These are phyloP conservation scores for Aphanoascus verrucosus DNA, from an alignment of 2,329 filamentous ascomycete species.

Conservation along the genomic window DNA sequence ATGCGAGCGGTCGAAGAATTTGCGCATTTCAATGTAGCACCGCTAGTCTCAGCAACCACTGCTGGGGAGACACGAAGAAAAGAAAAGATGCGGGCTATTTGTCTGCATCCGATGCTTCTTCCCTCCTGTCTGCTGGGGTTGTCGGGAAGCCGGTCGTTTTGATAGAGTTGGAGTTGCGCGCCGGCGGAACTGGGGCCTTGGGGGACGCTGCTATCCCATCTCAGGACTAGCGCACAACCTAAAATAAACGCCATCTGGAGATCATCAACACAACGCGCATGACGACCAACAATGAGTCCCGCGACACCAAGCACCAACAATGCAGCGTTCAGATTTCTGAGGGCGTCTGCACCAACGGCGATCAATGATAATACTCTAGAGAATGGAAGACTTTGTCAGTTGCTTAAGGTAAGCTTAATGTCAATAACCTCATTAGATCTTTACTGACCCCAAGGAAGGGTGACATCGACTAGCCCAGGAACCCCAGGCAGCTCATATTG, in stretches of 20 bases:
- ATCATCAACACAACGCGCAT: background rate
- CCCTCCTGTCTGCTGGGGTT: background rate
- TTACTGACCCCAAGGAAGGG: background rate
- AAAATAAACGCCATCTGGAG: background rate
- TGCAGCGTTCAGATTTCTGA: background rate
- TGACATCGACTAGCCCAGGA: background rate
- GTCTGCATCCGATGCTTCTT: background rate
- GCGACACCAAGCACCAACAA: background rate
- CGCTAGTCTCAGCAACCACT: background rate
- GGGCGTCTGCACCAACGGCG: background rate
- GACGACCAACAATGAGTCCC: no score
- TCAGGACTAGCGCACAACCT: background rate
- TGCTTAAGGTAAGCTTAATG: no score
- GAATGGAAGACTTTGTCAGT: background rate
- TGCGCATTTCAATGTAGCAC: background rate
- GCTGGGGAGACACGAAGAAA: background rate
- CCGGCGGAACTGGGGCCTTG: background rate
- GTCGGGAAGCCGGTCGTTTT: background rate
- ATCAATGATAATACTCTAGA: background rate
- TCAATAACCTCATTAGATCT: background rate
- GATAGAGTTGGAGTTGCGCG: background rate
- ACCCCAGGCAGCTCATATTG: background rate
- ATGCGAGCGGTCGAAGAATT: background rate
- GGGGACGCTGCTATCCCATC: background rate
- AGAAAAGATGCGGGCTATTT: background rate